Conservation (phyloP, 441 rosid genomes). For the Macaranga tanarius region DNA sequence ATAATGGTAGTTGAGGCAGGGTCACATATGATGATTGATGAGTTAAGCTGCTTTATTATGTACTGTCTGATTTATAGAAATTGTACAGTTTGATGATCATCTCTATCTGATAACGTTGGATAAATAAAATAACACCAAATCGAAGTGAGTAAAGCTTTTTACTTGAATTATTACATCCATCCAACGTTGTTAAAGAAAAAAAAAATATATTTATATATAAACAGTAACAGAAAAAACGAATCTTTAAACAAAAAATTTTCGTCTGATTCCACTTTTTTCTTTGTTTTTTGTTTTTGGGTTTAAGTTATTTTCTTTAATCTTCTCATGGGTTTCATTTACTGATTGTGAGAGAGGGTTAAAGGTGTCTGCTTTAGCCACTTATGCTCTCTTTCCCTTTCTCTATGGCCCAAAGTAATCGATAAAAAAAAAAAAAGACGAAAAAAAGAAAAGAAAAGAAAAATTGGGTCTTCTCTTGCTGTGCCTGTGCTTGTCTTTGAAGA, state of each 20-base stretch:
- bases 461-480: slow-evolving; percentile 2
- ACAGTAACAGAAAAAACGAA: background rate
- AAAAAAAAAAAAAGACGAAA: background rate
- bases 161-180: background rate
- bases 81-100: background rate
- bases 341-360: slow-evolving; percentile 14
- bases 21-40: too few species aligned
- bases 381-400: slow-evolving; percentile 4
- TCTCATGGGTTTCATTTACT: slow-evolving; percentile 19
- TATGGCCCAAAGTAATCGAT: slow-evolving; percentile 13
- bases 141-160: background rate
- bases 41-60: too few species aligned
- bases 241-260: background rate
- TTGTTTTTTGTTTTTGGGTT: too few species aligned
- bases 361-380: slow-evolving; percentile 21
- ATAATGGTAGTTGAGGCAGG: too few species aligned
- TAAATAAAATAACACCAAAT: background rate
- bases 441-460: background rate
- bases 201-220: too few species aligned
- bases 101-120: background rate
- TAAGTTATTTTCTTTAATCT: slow-evolving; percentile 4
- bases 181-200: background rate
- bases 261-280: background rate
- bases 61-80: background rate
- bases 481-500: slow-evolving; percentile 18